A percentile compares a stretch with the other conserved stretches of the same genome.
Evolutionary conservation across 768 basidiomycete species (phyloP).

Genomic region (Leccinellum albellum): DNA sequence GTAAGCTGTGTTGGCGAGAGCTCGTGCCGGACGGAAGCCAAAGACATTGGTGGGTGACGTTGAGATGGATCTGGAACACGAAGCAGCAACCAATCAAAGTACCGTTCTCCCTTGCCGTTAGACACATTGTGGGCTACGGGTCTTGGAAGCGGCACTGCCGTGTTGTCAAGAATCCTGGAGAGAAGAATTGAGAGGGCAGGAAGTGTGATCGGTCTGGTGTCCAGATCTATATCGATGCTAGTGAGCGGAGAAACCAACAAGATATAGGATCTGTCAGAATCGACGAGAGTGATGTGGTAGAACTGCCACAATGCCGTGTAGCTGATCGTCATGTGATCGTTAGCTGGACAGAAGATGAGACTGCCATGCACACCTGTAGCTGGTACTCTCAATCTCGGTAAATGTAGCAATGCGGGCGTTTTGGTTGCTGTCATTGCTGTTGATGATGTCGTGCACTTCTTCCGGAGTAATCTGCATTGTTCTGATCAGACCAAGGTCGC

Average conservation of each 20-base stretch:
- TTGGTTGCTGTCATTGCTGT: constrained; percentile 17
- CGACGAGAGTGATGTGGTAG: constrained; percentile 27
- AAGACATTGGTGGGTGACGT: constrained; percentile 31
- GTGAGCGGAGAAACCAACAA: constrained; percentile 20
- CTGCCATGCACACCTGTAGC: constrained; percentile 29
- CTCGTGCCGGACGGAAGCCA: constrained; percentile 36
- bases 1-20: constrained; percentile 37
- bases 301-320: constrained; percentile 25
- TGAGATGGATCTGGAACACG: constrained; percentile 34
- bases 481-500: neutral
- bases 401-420: constrained; percentile 14
- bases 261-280: constrained; percentile 25
- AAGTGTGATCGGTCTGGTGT: constrained; percentile 24
- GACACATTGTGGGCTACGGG: constrained; percentile 47
- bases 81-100: constrained; percentile 27
- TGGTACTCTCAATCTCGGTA: constrained; percentile 20
- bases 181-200: constrained; percentile 38
- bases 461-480: constrained; percentile 22
- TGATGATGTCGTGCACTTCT: constrained; percentile 31
- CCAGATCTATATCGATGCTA: constrained; percentile 6
- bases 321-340: constrained; percentile 10
- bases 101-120: constrained; percentile 15
- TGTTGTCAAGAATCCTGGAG: constrained; percentile 38
- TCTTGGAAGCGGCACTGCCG: constrained; percentile 49
- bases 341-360: neutral